Evolutionary conservation across 2,329 filamentous ascomycete genomes (phyloP).

Genomic region (Colletotrichum higginsianum): DNA sequence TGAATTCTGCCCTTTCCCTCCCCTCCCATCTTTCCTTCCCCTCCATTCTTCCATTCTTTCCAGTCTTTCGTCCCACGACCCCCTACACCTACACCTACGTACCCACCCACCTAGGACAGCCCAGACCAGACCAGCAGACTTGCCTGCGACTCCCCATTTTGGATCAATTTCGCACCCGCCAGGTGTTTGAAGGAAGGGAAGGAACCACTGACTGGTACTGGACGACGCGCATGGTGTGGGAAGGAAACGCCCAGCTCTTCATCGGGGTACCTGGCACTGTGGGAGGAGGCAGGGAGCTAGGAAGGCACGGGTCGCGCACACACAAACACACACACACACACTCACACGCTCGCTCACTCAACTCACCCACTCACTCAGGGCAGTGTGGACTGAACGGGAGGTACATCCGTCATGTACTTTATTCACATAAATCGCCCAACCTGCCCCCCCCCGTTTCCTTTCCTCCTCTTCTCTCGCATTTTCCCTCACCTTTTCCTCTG

Average conservation of each 20-base stretch:
- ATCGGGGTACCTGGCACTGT: constrained; percentile 17
- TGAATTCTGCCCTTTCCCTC: too few relatives aligned
- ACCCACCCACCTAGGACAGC: too few relatives aligned
- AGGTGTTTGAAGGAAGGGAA: not conserved
- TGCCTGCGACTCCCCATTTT: constrained; percentile 6
- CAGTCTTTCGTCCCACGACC: too few relatives aligned
- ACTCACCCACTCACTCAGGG: not conserved
- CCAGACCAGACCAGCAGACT: not conserved
- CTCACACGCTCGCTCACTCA: not conserved
- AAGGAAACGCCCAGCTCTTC: constrained; percentile 15
- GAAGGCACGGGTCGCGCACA: not conserved
- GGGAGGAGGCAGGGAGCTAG: constrained; percentile 12
- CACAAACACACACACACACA: too few relatives aligned
- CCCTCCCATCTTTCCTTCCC: too few relatives aligned
- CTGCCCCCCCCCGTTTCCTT: constrained; percentile 38
- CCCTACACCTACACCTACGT: too few relatives aligned
- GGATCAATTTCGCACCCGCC: not conserved
- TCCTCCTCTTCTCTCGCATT: constrained; percentile 27
- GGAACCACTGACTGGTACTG: not conserved
- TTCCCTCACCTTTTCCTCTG: constrained; percentile 32
- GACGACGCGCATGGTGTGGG: not conserved
- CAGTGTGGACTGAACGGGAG: constrained; percentile 9
- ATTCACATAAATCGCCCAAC: constrained; percentile 42
- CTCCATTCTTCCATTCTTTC: too few relatives aligned
- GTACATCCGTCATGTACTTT: constrained; percentile 29